These are phyloP conservation scores for Fusarium sacchari DNA, from an alignment of 2,329 filamentous ascomycete genomes.

Conservation along the genomic window DNA sequence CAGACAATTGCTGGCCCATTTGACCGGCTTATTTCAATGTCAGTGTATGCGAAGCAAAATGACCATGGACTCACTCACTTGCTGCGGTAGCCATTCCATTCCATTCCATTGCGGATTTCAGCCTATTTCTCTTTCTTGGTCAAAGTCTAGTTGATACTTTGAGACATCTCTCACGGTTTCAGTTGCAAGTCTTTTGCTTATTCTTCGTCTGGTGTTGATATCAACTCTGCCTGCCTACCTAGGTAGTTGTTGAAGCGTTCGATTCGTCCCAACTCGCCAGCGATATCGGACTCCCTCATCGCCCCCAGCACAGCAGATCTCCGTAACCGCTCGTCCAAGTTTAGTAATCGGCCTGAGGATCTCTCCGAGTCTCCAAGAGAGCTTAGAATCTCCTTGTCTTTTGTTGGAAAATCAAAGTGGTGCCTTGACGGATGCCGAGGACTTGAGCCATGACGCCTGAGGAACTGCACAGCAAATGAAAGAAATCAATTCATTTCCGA, in stretches of 20 bases:
- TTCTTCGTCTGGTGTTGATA: background rate
- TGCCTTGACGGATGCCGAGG: background rate
- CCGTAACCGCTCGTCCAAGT: too few relatives aligned
- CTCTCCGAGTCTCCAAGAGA: rapidly evolving
- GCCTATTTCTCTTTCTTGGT: background rate
- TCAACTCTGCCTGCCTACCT: too few relatives aligned
- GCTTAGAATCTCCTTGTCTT: rapidly evolving
- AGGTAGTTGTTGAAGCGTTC: background rate
- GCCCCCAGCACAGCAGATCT: background rate
- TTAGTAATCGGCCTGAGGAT: rapidly evolving
- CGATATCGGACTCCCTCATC: background rate
- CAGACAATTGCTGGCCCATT: too few relatives aligned
- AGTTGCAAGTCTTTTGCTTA: background rate
- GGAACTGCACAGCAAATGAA: background rate
- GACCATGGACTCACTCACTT: background rate
- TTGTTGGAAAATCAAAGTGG: background rate
- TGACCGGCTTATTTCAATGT: background rate
- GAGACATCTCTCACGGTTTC: background rate
- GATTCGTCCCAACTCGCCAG: background rate
- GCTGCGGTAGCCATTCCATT: background rate
- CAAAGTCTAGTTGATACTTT: background rate
- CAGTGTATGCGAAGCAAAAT: background rate
- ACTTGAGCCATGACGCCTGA: rapidly evolving
- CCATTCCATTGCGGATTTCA: background rate
- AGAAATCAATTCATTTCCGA: background rate